These are phyloP conservation scores for Hanseniaspora taiwanica DNA, from an alignment of 805 yeast species.

Conservation along the genomic window DNA sequence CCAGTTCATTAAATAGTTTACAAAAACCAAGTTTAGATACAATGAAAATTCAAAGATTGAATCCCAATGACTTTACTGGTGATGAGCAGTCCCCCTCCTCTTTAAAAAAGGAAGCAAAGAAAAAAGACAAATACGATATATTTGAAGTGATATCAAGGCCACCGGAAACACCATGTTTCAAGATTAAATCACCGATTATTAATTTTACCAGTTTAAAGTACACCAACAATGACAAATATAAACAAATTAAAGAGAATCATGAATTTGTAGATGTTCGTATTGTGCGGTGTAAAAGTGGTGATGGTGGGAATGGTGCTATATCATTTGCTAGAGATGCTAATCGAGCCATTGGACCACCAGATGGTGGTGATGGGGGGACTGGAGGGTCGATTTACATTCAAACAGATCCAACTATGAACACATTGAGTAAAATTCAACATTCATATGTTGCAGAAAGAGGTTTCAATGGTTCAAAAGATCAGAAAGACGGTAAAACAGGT, in stretches of 20 bases:
- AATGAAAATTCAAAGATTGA: not conserved
- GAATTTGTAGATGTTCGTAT: slow-evolving; percentile 1
- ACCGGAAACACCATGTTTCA: slow-evolving; percentile 13
- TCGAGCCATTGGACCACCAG: slow-evolving; percentile 81
- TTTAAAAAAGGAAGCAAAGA: no score
- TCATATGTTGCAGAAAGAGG: slow-evolving; percentile 68
- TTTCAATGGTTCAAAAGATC: slow-evolving; percentile 53
- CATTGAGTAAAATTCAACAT: slow-evolving; percentile 56
- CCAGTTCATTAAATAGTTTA: no score
- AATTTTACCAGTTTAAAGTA: slow-evolving; percentile 19
- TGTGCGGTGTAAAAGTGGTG: slow-evolving; percentile 30
- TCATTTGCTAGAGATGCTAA: slow-evolving; percentile 84
- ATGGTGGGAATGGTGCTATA: slow-evolving; percentile 80
- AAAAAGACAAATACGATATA: slow-evolving; percentile 1
- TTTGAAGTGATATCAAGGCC: slow-evolving; percentile 10
- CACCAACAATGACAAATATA: slow-evolving; percentile 3
- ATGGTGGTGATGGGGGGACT: slow-evolving; percentile 97
- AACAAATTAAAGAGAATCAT: not conserved
- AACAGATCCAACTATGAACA: slow-evolving; percentile 59
- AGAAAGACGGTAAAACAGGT: slow-evolving; percentile 80
- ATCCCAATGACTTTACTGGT: no score
- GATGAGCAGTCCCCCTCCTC: no score
- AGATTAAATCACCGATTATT: slow-evolving; percentile 13
- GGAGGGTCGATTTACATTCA: slow-evolving; percentile 84
- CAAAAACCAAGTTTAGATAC: not conserved